These are phyloP conservation scores for Trypanosoma caninum DNA, from an alignment of 208 protist genomes.

Conservation along the genomic window DNA sequence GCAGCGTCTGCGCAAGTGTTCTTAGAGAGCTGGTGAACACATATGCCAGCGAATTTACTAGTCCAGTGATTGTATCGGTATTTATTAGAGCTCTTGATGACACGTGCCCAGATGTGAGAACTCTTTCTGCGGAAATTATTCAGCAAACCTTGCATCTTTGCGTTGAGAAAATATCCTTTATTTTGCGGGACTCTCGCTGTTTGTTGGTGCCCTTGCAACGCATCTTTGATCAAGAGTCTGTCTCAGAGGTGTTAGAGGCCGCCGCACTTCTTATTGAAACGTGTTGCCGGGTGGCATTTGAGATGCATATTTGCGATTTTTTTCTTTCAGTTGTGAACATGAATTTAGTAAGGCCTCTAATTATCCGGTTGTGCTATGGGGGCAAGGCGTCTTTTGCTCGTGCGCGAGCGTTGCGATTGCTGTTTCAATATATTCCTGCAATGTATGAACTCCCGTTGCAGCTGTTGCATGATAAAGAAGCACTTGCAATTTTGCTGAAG, in stretches of 20 bases:
- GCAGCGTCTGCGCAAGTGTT: conserved; percentile 14
- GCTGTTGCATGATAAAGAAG: conserved; percentile 2
- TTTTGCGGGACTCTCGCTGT: neutral
- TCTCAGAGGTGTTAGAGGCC: conserved; percentile 6
- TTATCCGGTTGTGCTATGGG: conserved; percentile 2
- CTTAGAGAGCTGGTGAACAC: conserved; percentile 10
- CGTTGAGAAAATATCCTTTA: neutral
- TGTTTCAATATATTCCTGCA: conserved; percentile 16
- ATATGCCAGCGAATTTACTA: neutral
- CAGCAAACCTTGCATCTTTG: conserved; percentile 1
- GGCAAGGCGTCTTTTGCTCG: neutral
- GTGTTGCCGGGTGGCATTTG: neutral
- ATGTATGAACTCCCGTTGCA: conserved; percentile 1
- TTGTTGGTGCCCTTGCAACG: neutral
- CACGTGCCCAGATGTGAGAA: conserved; percentile 6
- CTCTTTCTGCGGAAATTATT: conserved; percentile 11
- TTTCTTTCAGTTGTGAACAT: neutral
- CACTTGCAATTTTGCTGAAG: conserved; percentile 13
- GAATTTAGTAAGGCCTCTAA: neutral
- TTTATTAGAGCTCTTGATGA: neutral
- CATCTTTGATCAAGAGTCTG: conserved; percentile 5
- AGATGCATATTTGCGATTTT: neutral
- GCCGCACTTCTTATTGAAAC: conserved; percentile 3
- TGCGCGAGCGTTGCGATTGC: conserved; percentile 7
- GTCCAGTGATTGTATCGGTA: neutral